A percentile compares a stretch with the other conserved stretches of the same genome.
phyloP scores from a whole-genome alignment of 768 basidiomycete genomes.

The Coprinopsis strossmayeri region DNA sequence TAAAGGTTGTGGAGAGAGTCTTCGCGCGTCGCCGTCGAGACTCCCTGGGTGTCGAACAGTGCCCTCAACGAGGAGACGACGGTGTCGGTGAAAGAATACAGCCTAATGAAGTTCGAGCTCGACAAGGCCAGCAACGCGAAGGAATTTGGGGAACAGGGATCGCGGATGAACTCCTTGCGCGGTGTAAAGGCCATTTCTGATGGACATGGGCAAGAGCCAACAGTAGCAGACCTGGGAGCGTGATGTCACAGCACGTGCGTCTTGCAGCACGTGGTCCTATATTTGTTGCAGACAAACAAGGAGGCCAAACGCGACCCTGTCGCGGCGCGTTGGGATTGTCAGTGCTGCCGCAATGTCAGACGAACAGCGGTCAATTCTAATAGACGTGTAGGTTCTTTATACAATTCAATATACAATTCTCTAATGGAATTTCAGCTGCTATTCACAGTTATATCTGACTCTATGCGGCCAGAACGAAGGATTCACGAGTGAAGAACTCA shows the following conservation, averaged over 20 bases:
- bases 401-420: not conserved
- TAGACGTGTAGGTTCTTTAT: conserved; percentile 13
- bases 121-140: conserved; percentile 71
- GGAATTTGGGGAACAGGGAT: conserved; percentile 40
- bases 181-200: conserved; percentile 53
- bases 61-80: conserved; percentile 48
- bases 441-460: conserved; percentile 45
- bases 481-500: conserved; percentile 49
- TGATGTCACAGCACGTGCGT: no score
- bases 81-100: conserved; percentile 59
- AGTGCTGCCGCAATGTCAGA: conserved; percentile 13
- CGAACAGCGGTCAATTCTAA: conserved; percentile 13
- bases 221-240: no score
- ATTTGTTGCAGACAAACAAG: no score
- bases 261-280: no score
- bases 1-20: conserved; percentile 50
- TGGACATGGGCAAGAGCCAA: no score
- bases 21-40: conserved; percentile 44
- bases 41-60: conserved; percentile 43
- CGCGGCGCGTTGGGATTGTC: no score
- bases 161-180: conserved; percentile 65
- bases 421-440: conserved; percentile 36
- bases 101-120: conserved; percentile 53
- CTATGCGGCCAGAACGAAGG: conserved; percentile 57
- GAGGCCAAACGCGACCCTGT: no score